A percentile compares a stretch with the other conserved stretches of the same genome.
phyloP scores from a whole-genome alignment of 768 basidiomycete genomes.

The Leccinum disarticulatum region DNA sequence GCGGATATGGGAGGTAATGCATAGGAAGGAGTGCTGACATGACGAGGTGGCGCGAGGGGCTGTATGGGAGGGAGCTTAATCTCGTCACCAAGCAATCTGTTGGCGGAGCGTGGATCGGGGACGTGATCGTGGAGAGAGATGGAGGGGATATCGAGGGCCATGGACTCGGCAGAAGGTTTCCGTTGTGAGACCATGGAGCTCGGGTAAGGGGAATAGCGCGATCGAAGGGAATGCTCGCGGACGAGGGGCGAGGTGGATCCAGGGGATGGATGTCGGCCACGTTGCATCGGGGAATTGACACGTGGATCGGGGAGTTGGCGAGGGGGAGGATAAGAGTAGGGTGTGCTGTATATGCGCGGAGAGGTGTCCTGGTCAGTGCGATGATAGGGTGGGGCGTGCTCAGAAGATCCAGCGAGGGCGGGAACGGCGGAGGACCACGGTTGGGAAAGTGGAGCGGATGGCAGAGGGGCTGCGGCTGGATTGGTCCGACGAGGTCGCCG shows the following conservation, averaged over 20 bases:
- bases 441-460: constrained; percentile 32
- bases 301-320: constrained; percentile 30
- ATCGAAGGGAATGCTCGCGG: constrained; percentile 24
- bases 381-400: constrained; percentile 24
- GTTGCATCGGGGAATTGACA: constrained; percentile 33
- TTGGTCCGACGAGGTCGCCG: constrained; percentile 59
- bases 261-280: constrained; percentile 28
- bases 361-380: constrained; percentile 27
- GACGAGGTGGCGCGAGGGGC: constrained; percentile 30
- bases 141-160: constrained; percentile 37
- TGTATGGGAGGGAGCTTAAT: constrained; percentile 45
- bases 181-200: constrained; percentile 25
- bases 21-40: constrained; percentile 41
- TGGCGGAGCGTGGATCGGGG: constrained; percentile 26
- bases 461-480: constrained; percentile 37
- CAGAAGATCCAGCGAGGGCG: constrained; percentile 27
- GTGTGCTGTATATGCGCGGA: constrained; percentile 25
- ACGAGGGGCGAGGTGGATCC: constrained; percentile 25
- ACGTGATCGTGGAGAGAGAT: constrained; percentile 33
- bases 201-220: constrained; percentile 50
- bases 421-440: constrained; percentile 53
- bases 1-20: constrained; percentile 70
- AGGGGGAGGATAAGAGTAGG: constrained; percentile 32
- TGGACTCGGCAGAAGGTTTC: constrained; percentile 27
- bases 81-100: constrained; percentile 33